These are phyloP conservation scores for Beauveria scarabaeidicola DNA, from an alignment of 2,329 filamentous ascomycete genomes.

Conservation along the genomic window DNA sequence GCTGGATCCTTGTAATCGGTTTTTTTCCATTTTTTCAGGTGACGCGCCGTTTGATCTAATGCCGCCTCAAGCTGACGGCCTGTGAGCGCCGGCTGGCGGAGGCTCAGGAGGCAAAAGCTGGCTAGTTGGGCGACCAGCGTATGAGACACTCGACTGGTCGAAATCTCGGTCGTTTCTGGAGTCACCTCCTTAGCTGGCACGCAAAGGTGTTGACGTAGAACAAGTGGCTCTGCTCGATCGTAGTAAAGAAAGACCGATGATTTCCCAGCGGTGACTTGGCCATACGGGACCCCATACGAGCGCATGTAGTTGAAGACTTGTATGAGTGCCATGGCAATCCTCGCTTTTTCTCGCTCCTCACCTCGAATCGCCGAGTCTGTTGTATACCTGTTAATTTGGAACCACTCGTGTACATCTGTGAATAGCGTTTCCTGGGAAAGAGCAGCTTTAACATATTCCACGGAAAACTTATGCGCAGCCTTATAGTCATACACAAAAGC, in stretches of 20 bases:
- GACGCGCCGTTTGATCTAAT: background rate
- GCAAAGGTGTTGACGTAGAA: background rate
- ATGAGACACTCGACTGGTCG: background rate
- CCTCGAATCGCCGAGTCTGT: background rate
- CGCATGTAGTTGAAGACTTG: background rate
- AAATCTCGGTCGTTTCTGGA: background rate
- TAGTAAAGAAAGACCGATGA: background rate
- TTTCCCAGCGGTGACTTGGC: background rate
- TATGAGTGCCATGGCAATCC: background rate
- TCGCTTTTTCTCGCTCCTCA: background rate
- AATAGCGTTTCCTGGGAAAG: background rate
- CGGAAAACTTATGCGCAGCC: conserved; percentile 3
- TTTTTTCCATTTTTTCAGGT: background rate
- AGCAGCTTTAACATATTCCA: background rate
- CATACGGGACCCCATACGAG: background rate
- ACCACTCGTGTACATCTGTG: background rate
- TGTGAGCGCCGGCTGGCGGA: background rate
- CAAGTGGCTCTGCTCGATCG: background rate
- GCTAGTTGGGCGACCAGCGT: background rate
- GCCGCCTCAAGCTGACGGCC: background rate
- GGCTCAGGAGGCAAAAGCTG: background rate
- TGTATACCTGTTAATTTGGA: background rate
- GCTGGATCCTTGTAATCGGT: background rate
- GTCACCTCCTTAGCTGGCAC: background rate
- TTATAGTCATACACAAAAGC: conserved; percentile 5